These are phyloP conservation scores for Lachancea sp. DNA, from an alignment of 805 yeast genomes.

Conservation along the genomic window DNA sequence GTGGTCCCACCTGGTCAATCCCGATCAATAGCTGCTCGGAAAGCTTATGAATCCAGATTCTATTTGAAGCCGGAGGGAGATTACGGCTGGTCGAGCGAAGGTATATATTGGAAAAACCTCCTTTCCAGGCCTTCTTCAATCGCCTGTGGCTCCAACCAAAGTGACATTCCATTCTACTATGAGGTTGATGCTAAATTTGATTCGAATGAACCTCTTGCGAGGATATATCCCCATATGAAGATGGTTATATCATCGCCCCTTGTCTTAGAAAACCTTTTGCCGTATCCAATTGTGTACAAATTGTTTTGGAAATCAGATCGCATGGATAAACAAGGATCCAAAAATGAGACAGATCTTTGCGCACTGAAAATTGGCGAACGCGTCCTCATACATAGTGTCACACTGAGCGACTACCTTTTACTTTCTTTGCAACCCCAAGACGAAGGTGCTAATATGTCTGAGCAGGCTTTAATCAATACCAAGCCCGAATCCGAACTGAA, in stretches of 20 bases:
- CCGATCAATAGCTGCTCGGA: constrained; percentile 67
- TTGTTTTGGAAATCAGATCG: constrained; percentile 60
- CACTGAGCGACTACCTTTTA: constrained; percentile 61
- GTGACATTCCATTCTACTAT: constrained; percentile 50
- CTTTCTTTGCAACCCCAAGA: constrained; percentile 61
- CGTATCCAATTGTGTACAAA: constrained; percentile 69
- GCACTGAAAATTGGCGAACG: constrained; percentile 55
- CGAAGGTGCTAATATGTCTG: constrained; percentile 33
- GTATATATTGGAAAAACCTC: constrained; percentile 60
- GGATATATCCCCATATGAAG: constrained; percentile 78
- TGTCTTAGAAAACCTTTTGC: constrained; percentile 76
- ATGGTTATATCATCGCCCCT: constrained; percentile 78
- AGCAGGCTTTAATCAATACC: constrained; percentile 38
- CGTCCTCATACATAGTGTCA: constrained; percentile 75
- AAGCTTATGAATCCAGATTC: constrained; percentile 53
- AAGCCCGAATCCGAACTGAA: constrained; percentile 48
- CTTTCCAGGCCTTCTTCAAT: constrained; percentile 46
- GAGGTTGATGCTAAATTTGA: constrained; percentile 66
- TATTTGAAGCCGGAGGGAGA: constrained; percentile 57
- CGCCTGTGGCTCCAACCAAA: constrained; percentile 48
- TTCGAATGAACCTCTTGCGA: constrained; percentile 60
- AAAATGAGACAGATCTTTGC: constrained; percentile 17
- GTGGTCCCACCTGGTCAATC: constrained; percentile 49
- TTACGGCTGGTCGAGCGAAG: constrained; percentile 63
- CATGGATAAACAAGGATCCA: constrained; percentile 59